Evolutionary conservation across 257 asterid species (phyloP), one percentile per base, ranked within the genome.

Genomic region (Petunia axillaris): DNA sequence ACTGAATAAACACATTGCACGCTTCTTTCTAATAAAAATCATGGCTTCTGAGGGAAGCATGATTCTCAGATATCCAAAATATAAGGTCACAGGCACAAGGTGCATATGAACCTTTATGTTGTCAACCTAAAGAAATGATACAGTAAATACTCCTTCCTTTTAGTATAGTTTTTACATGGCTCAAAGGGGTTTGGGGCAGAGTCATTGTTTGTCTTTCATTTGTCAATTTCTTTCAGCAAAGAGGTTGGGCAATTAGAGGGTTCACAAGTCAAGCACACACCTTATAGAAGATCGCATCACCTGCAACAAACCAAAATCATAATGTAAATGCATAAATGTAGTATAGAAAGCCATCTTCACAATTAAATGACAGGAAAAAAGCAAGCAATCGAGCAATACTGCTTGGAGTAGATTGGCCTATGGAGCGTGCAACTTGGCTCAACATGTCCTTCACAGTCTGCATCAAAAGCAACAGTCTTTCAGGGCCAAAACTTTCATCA

Each of bases 371-470:
- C 48, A 50, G 68, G 11, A 8, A 41, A 50, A 46, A 67, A 55
- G 44, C 41, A 58, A 65, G 70, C 67, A 68, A 67, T 75, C 43
- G 16, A 53, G 81, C 41, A 82, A 78, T 88, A 91, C 98, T 93
- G 41, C 83, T 84, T 75, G 96, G 66, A 81, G 65, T 41, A 81
- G 89, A 67, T 86, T 88, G 95, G 64, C 84, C 87, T 36, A 81
- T 80, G 81, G 95, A 84, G 63, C 98, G 93, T 8, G 83, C 85
- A 75, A 94, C 98, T 90, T 90, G 98, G 86, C 82, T 89, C 89
- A 96, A 77, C 82, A 89, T 94, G 78, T 91, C 97, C 82, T 91
- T 92, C 80, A 96, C 87, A 85, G 83, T 88, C 98, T 96, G 97
- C 84, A 86, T 81, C 25, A 73, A 6, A 71, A 48, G 76, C 58